A percentile compares a stretch with the other conserved stretches of the same genome.
Conservation (phyloP, 2,329 filamentous ascomycete species). For the Penicillium verrucosum region DNA sequence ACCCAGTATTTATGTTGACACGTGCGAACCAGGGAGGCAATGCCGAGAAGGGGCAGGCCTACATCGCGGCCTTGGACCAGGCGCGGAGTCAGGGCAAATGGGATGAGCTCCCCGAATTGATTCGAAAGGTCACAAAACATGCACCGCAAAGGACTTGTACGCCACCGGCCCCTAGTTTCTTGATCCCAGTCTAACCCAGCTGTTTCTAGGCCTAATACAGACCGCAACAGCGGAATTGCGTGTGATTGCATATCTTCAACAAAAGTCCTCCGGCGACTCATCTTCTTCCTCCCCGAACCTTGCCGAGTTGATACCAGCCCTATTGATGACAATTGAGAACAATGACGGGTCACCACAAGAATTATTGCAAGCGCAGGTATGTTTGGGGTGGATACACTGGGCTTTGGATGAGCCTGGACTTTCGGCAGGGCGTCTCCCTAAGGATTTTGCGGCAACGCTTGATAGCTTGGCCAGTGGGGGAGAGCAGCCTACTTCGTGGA, state of each 20-base stretch:
- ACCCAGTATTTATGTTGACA: conserved; percentile 20
- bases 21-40: conserved; percentile 43
- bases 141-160: conserved; percentile 80
- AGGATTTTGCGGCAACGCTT: conserved; percentile 57
- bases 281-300: conserved; percentile 43
- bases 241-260: conserved; percentile 55
- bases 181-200: conserved; percentile 19
- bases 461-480: conserved; percentile 53
- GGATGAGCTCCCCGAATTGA: conserved; percentile 80
- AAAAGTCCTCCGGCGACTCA: conserved; percentile 29
- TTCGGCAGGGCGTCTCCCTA: conserved; percentile 61
- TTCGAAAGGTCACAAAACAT: conserved; percentile 93
- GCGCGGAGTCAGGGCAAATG: conserved; percentile 86
- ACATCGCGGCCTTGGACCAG: conserved; percentile 77
- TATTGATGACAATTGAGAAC: conserved; percentile 55
- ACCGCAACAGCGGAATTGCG: conserved; percentile 67
- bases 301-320: conserved; percentile 39
- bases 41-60: conserved; percentile 74
- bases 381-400: conserved; percentile 83
- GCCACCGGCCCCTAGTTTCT: conserved; percentile 12
- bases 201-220: conserved; percentile 60
- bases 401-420: conserved; percentile 65
- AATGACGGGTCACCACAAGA: conserved; percentile 56
- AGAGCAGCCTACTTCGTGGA: conserved; percentile 65
- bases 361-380: conserved; percentile 73